These are phyloP conservation scores for Xanthoconium purpureum DNA, from an alignment of 768 basidiomycete species.

Conservation along the genomic window DNA sequence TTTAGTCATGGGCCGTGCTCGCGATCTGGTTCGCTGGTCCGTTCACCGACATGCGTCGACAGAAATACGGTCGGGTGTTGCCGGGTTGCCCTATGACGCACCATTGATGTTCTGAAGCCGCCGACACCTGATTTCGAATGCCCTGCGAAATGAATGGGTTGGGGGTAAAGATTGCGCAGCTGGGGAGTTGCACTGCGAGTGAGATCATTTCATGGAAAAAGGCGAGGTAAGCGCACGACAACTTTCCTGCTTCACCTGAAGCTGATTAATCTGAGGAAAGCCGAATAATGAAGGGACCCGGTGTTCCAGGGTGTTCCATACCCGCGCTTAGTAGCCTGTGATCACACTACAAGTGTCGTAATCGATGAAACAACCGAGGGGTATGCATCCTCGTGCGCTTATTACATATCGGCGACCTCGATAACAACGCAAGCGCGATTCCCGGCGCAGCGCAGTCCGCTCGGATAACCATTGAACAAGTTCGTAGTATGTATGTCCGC, in stretches of 20 bases:
- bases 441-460: neutral
- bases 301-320: neutral
- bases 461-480: conserved; percentile 1
- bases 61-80: no score
- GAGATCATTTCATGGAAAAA: neutral
- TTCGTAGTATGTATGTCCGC: neutral
- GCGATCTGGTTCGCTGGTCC: neutral
- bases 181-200: no score
- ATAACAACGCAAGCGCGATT: conserved; percentile 5
- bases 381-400: conserved; percentile 7
- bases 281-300: neutral
- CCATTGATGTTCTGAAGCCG: no score
- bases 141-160: no score
- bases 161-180: no score
- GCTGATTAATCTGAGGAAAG: neutral
- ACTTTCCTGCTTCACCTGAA: neutral
- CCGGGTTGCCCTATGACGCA: no score
- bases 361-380: conserved; percentile 3
- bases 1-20: neutral
- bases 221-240: neutral
- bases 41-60: no score
- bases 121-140: no score
- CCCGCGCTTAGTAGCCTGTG: neutral
- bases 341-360: neutral
- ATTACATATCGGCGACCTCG: neutral